Evolutionary conservation across 2,329 filamentous ascomycete genomes (phyloP), one percentile per base, ranked within the genome.

Genomic region (Cladosporium sp.): DNA sequence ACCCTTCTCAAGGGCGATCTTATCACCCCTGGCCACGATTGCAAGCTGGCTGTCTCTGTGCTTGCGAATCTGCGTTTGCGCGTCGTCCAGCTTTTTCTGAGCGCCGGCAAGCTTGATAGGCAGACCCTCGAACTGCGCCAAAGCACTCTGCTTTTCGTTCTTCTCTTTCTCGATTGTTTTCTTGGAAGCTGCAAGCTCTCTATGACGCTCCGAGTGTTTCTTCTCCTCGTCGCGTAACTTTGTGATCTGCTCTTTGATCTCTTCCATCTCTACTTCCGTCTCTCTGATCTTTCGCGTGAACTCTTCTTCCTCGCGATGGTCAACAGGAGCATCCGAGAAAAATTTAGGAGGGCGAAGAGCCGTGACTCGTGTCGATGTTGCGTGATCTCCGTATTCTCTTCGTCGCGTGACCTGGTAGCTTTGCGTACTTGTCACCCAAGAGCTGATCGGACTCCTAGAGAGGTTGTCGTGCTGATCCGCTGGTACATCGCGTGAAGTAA

Each of bases 241-340:
- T 2, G 67, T 49, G n/a, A 71, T 69, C 67, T 82, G 76, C 1
- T 80, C 73, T 2, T 71, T 70, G 5, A 85, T 78, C 12, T 75
- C 71, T 6, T 70, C 66, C 0, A 78, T 69, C 53, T 84, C 81
- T 3, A 71, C 73, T 64, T 79, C 77, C 2, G 83, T 67, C 1
- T 78, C 77, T 3, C 69, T 69, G 26, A 89, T 77, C 7, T 81
- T 83, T 18, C 81, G 81, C 66, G 87, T 81, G 18, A 95, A 76
- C 61, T 88, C 84, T 16, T 80, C 77, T 75, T 90, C 92, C 40
- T 81, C 88, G 26, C 85, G 80, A 4, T 80, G 79, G 73, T 96
- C 91, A 7, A 93, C 84, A 3, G 91, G 89, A 67, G 91, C 88
- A 55, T 92, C 88, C 0, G 89, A 93, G 88, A 95, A 97, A 72